Evolutionary conservation across 2,329 filamentous ascomycete genomes (phyloP), one percentile per base, ranked within the genome.

Genomic region (Metarhizium sp.): DNA sequence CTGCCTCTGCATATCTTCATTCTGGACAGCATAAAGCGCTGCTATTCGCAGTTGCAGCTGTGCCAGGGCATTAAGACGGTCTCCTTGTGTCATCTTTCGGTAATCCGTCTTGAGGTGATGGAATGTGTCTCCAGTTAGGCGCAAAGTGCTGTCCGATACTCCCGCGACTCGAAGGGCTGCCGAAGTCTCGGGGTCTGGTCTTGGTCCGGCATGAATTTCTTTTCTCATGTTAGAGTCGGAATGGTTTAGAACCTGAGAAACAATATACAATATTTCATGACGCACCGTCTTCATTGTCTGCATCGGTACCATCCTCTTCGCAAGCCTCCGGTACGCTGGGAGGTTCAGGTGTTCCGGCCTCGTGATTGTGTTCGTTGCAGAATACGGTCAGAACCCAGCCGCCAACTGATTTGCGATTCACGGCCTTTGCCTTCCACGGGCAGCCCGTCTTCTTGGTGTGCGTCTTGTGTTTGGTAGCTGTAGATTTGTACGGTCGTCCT

Each of bases 381-480:
- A 68, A 69, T 43, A 75, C 66, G 2, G 73, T 75, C 59, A 75
- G 58, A n/a, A 74, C 69, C 73, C 73, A 75, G 42, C 72, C 73
- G 4, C 72, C 72, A 55, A 72, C 66, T 11, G 69, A 67, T 63
- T 75, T 75, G 8, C 72, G 70, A 52, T 74, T 67, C 7, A 75
- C 73, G 1, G 73, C 73, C 57, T 75, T 75, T 34, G 73, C 73
- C 58, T 73, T 74, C 73, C 73, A 75, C 4, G 73, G 73, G 29
- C 73, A 75, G 51, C 72, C 70, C 0, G 73, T 75, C 65, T 75
- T 75, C 61, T 75, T 75, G 7, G 73, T 75, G 29, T 71, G 69
- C 6, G 73, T 73, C 62, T 75, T 75, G 59, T 73, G 71, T 62
- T 74, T 74, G 5, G 71, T 75, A 6, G 73, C 73, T 62, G 69